phyloP scores from a whole-genome alignment of 2,329 filamentous ascomycete species.

The Cryphonectria radicalis region DNA sequence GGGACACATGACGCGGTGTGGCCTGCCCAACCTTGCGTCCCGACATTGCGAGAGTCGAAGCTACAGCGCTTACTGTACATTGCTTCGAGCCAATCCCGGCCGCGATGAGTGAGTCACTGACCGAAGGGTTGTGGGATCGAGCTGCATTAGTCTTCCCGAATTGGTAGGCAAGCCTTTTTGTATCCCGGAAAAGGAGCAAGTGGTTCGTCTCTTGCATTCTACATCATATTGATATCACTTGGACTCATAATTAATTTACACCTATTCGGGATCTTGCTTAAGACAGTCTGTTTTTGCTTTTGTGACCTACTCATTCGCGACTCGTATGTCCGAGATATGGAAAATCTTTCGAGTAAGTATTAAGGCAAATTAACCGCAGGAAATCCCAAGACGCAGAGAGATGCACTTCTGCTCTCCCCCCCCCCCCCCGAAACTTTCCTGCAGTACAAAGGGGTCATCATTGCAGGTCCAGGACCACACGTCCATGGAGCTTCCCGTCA shows the following conservation, averaged over 20 bases:
- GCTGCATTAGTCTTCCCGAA: background rate
- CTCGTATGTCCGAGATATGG: background rate
- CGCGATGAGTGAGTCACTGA: background rate
- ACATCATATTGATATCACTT: background rate
- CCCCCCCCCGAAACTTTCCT: background rate
- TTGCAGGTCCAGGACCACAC: constrained; percentile 32
- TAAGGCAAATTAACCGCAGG: too few relatives aligned
- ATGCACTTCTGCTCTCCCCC: background rate
- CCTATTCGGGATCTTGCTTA: background rate
- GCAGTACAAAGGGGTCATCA: background rate
- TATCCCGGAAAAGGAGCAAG: background rate
- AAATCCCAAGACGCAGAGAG: too few relatives aligned
- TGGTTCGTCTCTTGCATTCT: background rate
- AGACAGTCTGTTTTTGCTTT: background rate
- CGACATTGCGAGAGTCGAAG: background rate
- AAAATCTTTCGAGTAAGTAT: background rate
- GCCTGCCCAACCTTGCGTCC: background rate
- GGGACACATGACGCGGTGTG: too few relatives aligned
- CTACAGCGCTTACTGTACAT: background rate
- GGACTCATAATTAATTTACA: background rate
- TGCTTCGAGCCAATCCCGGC: background rate
- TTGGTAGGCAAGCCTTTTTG: background rate
- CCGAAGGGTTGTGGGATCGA: background rate
- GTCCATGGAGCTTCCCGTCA: constrained; percentile 30
- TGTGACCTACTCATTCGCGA: background rate